A percentile compares a stretch with the other conserved stretches of the same genome.
These are phyloP conservation scores for Phellopilus nigrolimitatus DNA, from an alignment of 1,284 basidiomycete genomes.

Conservation along the genomic window DNA sequence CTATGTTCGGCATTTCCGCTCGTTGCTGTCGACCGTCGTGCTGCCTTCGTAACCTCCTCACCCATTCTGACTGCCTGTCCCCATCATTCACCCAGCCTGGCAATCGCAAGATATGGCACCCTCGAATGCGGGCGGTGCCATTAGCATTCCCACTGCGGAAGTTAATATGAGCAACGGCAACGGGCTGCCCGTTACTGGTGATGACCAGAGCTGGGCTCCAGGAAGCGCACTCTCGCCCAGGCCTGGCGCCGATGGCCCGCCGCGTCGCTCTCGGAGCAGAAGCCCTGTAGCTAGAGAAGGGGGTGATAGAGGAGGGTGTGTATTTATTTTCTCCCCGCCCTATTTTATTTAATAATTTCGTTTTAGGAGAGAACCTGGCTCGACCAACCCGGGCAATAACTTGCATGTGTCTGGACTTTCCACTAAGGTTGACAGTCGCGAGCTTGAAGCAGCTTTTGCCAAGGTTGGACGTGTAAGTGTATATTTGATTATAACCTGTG, in stretches of 20 bases:
- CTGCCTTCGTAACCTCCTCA: constrained; percentile 4
- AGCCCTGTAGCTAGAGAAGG: constrained; percentile 52
- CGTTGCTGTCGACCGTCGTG: constrained; percentile 1
- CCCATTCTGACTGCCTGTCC: constrained; percentile 15
- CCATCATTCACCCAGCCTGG: constrained; percentile 50
- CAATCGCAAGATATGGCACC: constrained; percentile 74
- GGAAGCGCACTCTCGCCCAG: constrained; percentile 45
- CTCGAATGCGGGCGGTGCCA: constrained; percentile 38
- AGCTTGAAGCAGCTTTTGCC: constrained; percentile 83
- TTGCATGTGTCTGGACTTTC: constrained; percentile 90
- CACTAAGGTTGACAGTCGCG: constrained; percentile 75
- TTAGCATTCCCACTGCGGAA: constrained; percentile 63
- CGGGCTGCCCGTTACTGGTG: constrained; percentile 28
- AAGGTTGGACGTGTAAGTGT: constrained; percentile 83
- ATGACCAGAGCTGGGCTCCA: constrained; percentile 40
- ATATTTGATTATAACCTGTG: background rate
- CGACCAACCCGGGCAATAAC: constrained; percentile 89
- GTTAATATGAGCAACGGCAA: constrained; percentile 39
- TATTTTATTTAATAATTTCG: constrained; percentile 12
- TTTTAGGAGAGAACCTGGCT: constrained; percentile 32
- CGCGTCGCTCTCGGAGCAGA: constrained; percentile 66
- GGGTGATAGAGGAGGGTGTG: constrained; percentile 36
- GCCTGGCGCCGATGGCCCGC: constrained; percentile 44
- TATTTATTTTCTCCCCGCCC: background rate
- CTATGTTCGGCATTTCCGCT: background rate